phyloP scores from a whole-genome alignment of 2,329 filamentous ascomycete species.

The Scedosporium apiospermum region DNA sequence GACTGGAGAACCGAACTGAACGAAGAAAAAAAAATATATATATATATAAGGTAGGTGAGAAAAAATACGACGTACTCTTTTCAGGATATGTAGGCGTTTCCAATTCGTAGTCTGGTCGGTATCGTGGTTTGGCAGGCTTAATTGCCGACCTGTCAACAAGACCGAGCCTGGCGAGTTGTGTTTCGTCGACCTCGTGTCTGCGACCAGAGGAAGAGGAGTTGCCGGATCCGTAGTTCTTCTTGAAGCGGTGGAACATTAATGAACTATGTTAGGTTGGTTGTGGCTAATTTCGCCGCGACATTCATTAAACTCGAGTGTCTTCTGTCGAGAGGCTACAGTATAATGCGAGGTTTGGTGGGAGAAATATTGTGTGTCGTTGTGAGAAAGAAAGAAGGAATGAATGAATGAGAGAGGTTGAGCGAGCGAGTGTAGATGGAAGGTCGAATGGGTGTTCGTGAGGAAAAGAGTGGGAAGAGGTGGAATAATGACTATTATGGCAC shows the following conservation, averaged over 20 bases:
- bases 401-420: background rate
- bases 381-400: background rate
- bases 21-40: background rate
- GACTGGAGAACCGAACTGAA: background rate
- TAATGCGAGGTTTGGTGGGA: background rate
- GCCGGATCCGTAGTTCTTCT: background rate
- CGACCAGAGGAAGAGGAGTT: slow-evolving; percentile 3
- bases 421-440: background rate
- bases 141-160: background rate
- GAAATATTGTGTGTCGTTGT: background rate
- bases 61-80: slow-evolving; percentile 25
- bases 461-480: background rate
- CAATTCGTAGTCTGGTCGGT: slow-evolving; percentile 11
- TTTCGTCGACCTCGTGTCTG: background rate
- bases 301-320: background rate
- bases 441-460: background rate
- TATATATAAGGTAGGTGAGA: background rate
- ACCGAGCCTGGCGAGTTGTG: slow-evolving; percentile 4
- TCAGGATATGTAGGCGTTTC: slow-evolving; percentile 27
- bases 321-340: background rate
- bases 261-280: background rate
- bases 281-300: background rate
- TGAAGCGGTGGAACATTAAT: slow-evolving; percentile 4
- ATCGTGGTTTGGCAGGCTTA: slow-evolving; percentile 9
- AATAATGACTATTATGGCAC: background rate